These are phyloP conservation scores for Daldinia eschscholtzii DNA, from an alignment of 2,329 filamentous ascomycete species.

Conservation along the genomic window DNA sequence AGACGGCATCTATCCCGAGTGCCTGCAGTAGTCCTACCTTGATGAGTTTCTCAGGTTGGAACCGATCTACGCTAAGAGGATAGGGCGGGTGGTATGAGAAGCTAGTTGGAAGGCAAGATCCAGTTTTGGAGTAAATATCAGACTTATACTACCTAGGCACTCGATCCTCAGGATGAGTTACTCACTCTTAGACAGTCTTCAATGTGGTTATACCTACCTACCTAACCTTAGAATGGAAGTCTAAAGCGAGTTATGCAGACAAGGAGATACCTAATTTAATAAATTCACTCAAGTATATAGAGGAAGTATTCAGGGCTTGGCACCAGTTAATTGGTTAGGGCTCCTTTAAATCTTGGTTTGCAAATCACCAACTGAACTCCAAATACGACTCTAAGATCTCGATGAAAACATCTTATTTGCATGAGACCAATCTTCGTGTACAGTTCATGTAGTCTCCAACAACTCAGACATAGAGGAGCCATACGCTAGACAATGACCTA, in stretches of 20 bases:
- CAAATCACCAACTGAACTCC: background rate
- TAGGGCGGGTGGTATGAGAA: constrained; percentile 10
- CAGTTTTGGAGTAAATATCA: background rate
- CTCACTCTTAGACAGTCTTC: constrained; percentile 26
- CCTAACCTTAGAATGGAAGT: constrained; percentile 11
- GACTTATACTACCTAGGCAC: background rate
- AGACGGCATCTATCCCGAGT: background rate
- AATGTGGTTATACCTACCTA: background rate
- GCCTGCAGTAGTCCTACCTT: background rate
- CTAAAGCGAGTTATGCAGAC: constrained; percentile 12
- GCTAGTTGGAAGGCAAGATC: constrained; percentile 3
- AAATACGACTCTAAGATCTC: constrained; percentile 13
- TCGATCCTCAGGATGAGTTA: constrained; percentile 12
- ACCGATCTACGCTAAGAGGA: background rate
- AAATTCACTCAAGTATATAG: background rate
- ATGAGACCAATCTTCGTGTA: background rate
- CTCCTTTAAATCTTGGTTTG: background rate
- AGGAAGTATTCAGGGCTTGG: background rate
- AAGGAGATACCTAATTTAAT: background rate
- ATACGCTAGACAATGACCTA: background rate
- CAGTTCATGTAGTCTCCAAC: background rate
- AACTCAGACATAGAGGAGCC: background rate
- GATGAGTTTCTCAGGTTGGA: constrained; percentile 6
- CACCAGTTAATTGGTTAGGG: background rate
- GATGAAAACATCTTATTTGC: background rate